Conservation (phyloP, 2,329 filamentous ascomycete genomes). For the Dactylellina haptotyla region DNA sequence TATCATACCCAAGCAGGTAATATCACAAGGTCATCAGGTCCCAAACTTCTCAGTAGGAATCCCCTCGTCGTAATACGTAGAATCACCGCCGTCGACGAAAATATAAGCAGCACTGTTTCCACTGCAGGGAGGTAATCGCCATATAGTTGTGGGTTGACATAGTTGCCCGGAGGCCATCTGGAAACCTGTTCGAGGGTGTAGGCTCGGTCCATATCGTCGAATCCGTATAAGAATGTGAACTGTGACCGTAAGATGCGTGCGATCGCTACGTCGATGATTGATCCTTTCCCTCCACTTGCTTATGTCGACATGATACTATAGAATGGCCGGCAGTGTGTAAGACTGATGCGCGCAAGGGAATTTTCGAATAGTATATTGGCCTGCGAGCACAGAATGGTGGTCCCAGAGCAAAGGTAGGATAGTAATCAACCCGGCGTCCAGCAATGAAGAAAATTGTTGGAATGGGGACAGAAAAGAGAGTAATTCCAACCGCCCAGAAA, state of each 20-base stretch:
- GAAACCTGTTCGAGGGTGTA: constrained; percentile 37
- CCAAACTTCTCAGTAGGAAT: constrained; percentile 35
- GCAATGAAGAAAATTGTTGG: neutral
- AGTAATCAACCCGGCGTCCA: neutral
- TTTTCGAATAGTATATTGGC: neutral
- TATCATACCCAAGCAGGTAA: constrained; percentile 43
- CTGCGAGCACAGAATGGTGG: neutral
- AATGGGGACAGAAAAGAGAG: constrained; percentile 16
- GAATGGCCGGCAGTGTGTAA: neutral
- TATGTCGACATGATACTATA: constrained; percentile 48
- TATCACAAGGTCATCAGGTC: constrained; percentile 43
- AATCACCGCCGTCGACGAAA: constrained; percentile 34
- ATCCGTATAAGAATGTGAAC: constrained; percentile 8
- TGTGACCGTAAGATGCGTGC: neutral
- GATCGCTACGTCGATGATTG: neutral
- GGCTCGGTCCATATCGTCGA: constrained; percentile 41
- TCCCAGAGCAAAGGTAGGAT: constrained; percentile 3
- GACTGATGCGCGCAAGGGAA: neutral
- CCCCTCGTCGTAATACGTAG: constrained; percentile 38
- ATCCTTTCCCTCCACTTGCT: neutral
- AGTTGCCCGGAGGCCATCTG: constrained; percentile 48
- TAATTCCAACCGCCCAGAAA: constrained; percentile 39
- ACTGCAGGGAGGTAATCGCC: constrained; percentile 40
- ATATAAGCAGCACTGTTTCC: constrained; percentile 23
- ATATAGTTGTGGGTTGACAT: constrained; percentile 40